These are phyloP conservation scores for Pyrus communis DNA, from an alignment of 306 rosid species.

Conservation along the genomic window DNA sequence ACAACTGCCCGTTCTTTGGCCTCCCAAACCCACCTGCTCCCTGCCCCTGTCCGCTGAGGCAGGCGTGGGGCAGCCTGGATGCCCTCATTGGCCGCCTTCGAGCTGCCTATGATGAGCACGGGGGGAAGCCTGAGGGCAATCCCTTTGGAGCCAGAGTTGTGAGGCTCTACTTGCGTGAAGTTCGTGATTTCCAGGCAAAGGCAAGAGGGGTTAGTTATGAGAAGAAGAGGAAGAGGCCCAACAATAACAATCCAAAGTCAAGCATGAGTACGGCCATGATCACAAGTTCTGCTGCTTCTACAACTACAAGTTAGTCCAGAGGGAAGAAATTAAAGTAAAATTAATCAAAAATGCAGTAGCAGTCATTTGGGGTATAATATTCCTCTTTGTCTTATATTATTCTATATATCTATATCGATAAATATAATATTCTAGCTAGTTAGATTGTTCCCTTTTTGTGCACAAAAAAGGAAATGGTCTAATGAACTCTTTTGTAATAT, in stretches of 20 bases:
- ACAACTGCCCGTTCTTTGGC: constrained; percentile 77
- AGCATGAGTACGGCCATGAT: neutral
- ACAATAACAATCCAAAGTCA: constrained; percentile 12
- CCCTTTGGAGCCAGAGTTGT: constrained; percentile 74
- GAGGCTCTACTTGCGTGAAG: constrained; percentile 71
- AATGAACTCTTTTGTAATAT: neutral
- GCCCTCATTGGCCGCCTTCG: constrained; percentile 93
- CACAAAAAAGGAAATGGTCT: neutral
- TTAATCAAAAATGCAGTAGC: neutral
- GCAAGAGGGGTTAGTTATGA: constrained; percentile 89
- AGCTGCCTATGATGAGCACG: constrained; percentile 84
- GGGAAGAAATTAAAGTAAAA: neutral
- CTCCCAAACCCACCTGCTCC: constrained; percentile 80
- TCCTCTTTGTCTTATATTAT: neutral
- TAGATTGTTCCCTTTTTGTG: neutral
- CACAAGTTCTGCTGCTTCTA: neutral
- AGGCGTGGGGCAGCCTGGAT: constrained; percentile 97
- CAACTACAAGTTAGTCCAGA: neutral
- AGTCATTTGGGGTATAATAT: neutral
- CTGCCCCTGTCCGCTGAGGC: constrained; percentile 87
- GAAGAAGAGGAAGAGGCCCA: constrained; percentile 81
- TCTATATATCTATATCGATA: neutral
- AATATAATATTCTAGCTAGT: too few species aligned
- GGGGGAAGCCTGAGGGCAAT: constrained; percentile 49
- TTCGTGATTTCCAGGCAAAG: constrained; percentile 83